Evolutionary conservation across 2,329 filamentous ascomycete species (phyloP).

Genomic region (Phialophora expanda): DNA sequence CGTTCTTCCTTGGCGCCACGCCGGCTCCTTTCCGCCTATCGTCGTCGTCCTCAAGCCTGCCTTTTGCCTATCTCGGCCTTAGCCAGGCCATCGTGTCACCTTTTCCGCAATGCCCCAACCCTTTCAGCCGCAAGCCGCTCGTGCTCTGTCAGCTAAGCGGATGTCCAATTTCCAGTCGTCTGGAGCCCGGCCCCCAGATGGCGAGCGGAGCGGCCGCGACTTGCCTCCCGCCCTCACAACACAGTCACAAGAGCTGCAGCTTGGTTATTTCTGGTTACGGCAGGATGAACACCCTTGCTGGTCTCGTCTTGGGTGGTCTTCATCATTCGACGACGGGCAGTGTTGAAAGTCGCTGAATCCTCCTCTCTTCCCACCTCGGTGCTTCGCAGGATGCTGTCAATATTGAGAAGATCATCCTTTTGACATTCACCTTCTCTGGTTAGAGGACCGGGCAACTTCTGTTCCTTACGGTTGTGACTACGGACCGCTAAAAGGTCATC

Average conservation of each 20-base stretch:
- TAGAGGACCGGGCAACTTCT: not conserved
- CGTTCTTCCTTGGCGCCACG: not conserved
- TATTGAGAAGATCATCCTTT: not conserved
- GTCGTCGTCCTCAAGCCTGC: not conserved
- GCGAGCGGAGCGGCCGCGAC: not conserved
- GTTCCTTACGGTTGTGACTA: not conserved
- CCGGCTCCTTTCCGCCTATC: not conserved
- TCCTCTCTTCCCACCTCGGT: not conserved
- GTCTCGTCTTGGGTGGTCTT: not conserved
- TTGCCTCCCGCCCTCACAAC: not conserved
- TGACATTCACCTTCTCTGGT: not conserved
- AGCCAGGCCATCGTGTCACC: not conserved
- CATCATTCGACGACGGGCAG: not conserved
- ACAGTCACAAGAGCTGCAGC: not conserved
- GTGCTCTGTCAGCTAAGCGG: not conserved
- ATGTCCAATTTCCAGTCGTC: not conserved
- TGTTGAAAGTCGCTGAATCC: not conserved
- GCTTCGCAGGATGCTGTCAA: not conserved
- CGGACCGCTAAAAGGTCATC: not conserved
- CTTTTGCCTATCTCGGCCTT: not conserved
- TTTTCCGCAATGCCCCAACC: not conserved
- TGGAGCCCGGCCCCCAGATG: not conserved
- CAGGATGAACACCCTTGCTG: not conserved
- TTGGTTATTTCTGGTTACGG: constrained; percentile 4
- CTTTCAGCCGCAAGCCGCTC: not conserved